Evolutionary conservation across 306 rosid genomes (phyloP).

Genomic region (Corylus avellana): DNA sequence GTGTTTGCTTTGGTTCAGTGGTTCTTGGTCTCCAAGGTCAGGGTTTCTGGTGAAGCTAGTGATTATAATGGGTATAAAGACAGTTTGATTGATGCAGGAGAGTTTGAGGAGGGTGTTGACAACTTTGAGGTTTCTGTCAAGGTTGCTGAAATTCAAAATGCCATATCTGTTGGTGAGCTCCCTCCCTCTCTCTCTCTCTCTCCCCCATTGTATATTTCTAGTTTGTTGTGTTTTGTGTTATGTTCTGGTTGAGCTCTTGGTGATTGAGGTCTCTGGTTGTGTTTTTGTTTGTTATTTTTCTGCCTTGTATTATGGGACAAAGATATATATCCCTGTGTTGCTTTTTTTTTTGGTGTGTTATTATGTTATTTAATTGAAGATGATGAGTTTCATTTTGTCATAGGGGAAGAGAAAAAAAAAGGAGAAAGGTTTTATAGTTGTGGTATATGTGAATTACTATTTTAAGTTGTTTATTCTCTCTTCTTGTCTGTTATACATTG

Average conservation of each 20-base stretch:
- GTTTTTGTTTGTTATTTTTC: background rate
- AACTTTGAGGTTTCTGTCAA: slow-evolving; percentile 45
- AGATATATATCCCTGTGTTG: background rate
- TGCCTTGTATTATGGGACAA: background rate
- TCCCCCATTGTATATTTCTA: background rate
- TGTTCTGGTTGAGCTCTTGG: background rate
- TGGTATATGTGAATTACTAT: background rate
- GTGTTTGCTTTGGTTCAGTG: slow-evolving; percentile 70
- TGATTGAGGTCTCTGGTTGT: background rate
- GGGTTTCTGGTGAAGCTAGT: slow-evolving; percentile 36
- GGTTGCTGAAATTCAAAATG: slow-evolving; percentile 69
- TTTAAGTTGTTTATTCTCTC: background rate
- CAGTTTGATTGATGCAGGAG: slow-evolving; percentile 45
- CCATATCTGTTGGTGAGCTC: slow-evolving; percentile 60
- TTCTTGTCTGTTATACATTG: background rate
- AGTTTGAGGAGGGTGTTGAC: slow-evolving; percentile 50
- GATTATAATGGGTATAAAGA: slow-evolving; percentile 31
- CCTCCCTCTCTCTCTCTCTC: slow-evolving; percentile 8
- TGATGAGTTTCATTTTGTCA: background rate
- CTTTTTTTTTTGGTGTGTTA: background rate
- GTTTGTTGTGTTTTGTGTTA: background rate
- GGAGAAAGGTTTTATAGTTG: too few relatives aligned
- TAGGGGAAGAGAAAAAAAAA: background rate
- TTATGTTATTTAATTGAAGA: background rate
- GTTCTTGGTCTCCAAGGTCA: slow-evolving; percentile 56